phyloP scores from a whole-genome alignment of 345 rosid species.

The Pistacia integerrima region DNA sequence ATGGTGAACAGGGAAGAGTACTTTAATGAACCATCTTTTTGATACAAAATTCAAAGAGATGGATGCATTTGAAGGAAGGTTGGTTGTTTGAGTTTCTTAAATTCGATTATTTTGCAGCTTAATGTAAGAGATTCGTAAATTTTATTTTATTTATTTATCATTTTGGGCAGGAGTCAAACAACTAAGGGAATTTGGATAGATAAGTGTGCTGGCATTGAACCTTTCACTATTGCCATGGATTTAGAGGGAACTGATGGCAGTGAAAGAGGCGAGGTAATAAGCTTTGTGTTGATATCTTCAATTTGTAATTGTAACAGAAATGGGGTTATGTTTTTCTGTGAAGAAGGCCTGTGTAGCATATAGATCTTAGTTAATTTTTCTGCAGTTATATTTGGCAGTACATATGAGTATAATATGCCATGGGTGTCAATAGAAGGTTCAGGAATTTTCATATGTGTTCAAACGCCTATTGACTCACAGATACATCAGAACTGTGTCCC shows the following conservation, averaged over 20 bases:
- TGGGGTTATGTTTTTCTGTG: background rate
- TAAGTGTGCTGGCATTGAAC: conserved; percentile 63
- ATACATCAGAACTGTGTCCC: background rate
- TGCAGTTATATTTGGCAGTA: background rate
- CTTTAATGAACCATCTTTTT: conserved; percentile 75
- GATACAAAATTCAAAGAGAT: conserved; percentile 71
- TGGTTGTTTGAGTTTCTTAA: conserved; percentile 7
- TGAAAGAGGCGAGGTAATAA: conserved; percentile 78
- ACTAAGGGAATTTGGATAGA: conserved; percentile 84
- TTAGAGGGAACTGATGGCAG: conserved; percentile 85
- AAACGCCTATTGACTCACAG: background rate
- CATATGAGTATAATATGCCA: background rate
- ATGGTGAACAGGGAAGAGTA: conserved; percentile 60
- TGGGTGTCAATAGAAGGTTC: too few species aligned
- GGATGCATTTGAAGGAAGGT: conserved; percentile 81
- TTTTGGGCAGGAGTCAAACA: conserved; percentile 62
- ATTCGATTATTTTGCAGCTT: background rate
- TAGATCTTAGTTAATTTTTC: background rate
- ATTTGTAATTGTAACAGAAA: background rate
- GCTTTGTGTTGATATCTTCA: background rate
- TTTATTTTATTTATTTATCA: too few species aligned
- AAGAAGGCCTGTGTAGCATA: background rate
- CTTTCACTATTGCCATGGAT: conserved; percentile 74
- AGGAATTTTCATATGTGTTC: too few species aligned
- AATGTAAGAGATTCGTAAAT: background rate